Evolutionary conservation across 2,329 filamentous ascomycete genomes (phyloP).

Genomic region (Alternaria conjuncta): DNA sequence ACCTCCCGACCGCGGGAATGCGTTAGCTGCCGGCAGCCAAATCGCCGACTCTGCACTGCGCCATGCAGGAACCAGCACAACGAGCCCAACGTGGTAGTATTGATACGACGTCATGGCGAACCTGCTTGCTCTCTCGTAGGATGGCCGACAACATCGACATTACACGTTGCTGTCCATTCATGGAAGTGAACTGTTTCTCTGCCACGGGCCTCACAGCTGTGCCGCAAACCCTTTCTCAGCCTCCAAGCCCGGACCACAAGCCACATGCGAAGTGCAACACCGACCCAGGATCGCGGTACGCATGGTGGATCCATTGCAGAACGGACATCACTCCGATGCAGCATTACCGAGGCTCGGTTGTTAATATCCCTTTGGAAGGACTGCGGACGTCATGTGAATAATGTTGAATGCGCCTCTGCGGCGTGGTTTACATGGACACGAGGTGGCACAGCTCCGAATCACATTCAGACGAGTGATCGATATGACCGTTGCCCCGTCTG

Average conservation of each 20-base stretch:
- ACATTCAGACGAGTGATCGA: not conserved
- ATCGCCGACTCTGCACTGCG: constrained; percentile 5
- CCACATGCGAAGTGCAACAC: constrained; percentile 5
- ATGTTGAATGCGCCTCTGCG: constrained; percentile 2
- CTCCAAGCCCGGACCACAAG: not conserved
- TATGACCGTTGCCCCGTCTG: not conserved
- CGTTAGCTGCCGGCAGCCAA: constrained; percentile 8
- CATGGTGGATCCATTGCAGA: constrained; percentile 13
- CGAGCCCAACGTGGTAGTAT: not conserved
- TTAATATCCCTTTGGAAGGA: not conserved
- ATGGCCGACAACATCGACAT: not conserved
- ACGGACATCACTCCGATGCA: constrained; percentile 20
- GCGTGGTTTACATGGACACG: constrained; percentile 4
- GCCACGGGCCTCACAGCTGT: not conserved
- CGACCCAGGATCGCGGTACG: constrained; percentile 20
- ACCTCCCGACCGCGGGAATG: constrained; percentile 3
- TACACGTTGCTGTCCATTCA: not conserved
- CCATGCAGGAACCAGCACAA: not conserved
- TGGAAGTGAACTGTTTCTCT: not conserved
- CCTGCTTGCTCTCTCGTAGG: not conserved
- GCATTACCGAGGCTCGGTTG: constrained; percentile 22
- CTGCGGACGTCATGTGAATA: constrained; percentile 16
- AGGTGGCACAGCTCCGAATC: not conserved
- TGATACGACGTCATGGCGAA: not conserved
- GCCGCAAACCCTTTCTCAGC: not conserved